Evolutionary conservation across 495 filamentous ascomycete species (phyloP).

Genomic region (Trichoderma orchidacearum): DNA sequence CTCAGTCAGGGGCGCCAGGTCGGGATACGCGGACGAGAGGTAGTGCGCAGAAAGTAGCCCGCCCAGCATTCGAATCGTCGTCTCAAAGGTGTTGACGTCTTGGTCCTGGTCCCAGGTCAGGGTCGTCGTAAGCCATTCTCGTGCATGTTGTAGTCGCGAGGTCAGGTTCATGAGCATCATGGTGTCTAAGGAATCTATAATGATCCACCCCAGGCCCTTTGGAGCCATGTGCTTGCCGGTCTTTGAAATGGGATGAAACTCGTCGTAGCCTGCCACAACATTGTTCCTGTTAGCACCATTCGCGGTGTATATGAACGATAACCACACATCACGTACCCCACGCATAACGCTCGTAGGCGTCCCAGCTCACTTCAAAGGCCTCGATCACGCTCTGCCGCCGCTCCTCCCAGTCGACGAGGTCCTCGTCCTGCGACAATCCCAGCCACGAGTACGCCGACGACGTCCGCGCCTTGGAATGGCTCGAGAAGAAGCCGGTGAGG

Average conservation of each 20-base stretch:
- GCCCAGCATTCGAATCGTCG: conserved; percentile 94
- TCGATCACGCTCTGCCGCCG: conserved; percentile 79
- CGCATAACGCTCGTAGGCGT: conserved; percentile 81
- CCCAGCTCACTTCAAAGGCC: conserved; percentile 80
- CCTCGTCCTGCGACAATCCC: conserved; percentile 17
- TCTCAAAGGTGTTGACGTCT: conserved; percentile 96
- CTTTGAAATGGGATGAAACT: conserved; percentile 72
- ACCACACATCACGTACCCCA: conserved; percentile 69
- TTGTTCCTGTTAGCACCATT: no score
- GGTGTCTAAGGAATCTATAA: conserved; percentile 90
- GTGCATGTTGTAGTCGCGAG: conserved; percentile 66
- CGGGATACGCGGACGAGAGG: conserved; percentile 59
- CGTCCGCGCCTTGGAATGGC: background rate
- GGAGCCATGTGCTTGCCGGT: conserved; percentile 69
- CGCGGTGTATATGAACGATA: no score
- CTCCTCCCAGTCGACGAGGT: conserved; percentile 51
- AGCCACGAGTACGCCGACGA: conserved; percentile 25
- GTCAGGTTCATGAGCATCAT: conserved; percentile 98
- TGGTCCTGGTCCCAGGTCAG: conserved; percentile 82
- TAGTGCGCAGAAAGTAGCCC: conserved; percentile 92
- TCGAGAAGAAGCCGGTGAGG: conserved; percentile 41
- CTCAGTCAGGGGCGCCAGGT: conserved; percentile 49
- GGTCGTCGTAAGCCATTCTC: conserved; percentile 77
- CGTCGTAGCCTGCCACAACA: conserved; percentile 53
- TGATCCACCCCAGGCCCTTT: conserved; percentile 88